Conservation (phyloP, 768 basidiomycete species). For the Leccinum longicurvipes region DNA sequence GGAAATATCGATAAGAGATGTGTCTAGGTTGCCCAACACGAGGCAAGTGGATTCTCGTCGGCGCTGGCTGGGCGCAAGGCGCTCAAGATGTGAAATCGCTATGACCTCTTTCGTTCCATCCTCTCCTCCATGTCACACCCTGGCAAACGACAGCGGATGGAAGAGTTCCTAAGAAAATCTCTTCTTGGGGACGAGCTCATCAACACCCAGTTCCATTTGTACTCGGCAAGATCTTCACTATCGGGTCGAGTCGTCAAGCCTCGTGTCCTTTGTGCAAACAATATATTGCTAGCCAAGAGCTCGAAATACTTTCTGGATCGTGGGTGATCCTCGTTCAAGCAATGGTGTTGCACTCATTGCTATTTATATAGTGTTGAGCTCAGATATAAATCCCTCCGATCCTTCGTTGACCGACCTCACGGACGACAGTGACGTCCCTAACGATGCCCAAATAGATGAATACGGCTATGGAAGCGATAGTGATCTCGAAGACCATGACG, state of each 20-base stretch:
- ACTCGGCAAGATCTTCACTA: constrained; percentile 15
- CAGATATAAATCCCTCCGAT: constrained; percentile 9
- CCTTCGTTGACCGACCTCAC: constrained; percentile 14
- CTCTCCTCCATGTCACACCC: constrained; percentile 9
- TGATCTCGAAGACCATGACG: constrained; percentile 31
- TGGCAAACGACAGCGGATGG: constrained; percentile 10
- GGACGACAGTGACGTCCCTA: constrained; percentile 8
- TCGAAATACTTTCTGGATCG: constrained; percentile 29
- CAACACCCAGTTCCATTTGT: constrained; percentile 33
- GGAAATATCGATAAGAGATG: not conserved
- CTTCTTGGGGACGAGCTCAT: constrained; percentile 27
- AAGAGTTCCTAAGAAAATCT: constrained; percentile 24
- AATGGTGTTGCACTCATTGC: not conserved
- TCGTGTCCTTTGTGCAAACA: constrained; percentile 27
- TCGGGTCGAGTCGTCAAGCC: constrained; percentile 15
- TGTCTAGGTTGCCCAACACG: not conserved
- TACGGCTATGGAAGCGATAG: constrained; percentile 35
- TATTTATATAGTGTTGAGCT: constrained; percentile 13
- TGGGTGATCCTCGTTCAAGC: constrained; percentile 5
- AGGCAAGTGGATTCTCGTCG: not conserved
- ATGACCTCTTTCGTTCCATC: not conserved
- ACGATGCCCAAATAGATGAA: constrained; percentile 10
- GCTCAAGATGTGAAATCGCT: not conserved
- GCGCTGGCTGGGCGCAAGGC: not conserved
- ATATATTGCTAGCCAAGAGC: constrained; percentile 22